A percentile compares a stretch with the other conserved stretches of the same genome.
Evolutionary conservation across 495 filamentous ascomycete genomes (phyloP).

Genomic region (Peziza echinospora): DNA sequence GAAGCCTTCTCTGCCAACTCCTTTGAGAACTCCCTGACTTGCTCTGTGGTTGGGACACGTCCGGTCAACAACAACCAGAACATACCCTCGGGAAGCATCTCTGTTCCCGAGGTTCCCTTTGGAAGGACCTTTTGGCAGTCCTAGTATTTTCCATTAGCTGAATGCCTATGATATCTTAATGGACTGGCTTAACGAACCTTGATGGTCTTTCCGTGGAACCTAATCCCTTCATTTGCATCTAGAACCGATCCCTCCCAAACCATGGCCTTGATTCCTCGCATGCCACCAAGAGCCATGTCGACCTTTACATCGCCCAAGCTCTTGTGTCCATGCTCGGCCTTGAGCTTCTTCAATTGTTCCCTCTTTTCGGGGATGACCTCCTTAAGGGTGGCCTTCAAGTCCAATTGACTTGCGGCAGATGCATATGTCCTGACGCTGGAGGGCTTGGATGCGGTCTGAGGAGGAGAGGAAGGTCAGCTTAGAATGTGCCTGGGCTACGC

Average conservation of each 20-base stretch:
- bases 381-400: slow-evolving; percentile 67
- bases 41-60: slow-evolving; percentile 59
- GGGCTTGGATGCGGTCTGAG: slow-evolving; percentile 1
- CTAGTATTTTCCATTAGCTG: too few species aligned
- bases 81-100: slow-evolving; percentile 98
- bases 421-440: slow-evolving; percentile 32
- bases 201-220: slow-evolving; percentile 94
- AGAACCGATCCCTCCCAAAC: slow-evolving; percentile 97
- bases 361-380: slow-evolving; percentile 75
- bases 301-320: slow-evolving; percentile 80
- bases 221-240: slow-evolving; percentile 89
- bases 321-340: slow-evolving; percentile 52
- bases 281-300: slow-evolving; percentile 84
- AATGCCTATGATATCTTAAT: too few species aligned
- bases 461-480: background rate
- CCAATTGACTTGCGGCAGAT: slow-evolving; percentile 46
- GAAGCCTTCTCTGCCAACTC: slow-evolving; percentile 70
- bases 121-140: slow-evolving; percentile 88
- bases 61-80: slow-evolving; percentile 97
- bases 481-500: background rate
- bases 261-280: slow-evolving; percentile 93
- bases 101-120: slow-evolving; percentile 80
- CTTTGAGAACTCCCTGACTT: slow-evolving; percentile 60
- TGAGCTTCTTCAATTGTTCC: slow-evolving; percentile 77
- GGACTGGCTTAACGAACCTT: slow-evolving; percentile 30